Evolutionary conservation across 768 basidiomycete species (phyloP).

Genomic region (Xerocomus spinulosus): DNA sequence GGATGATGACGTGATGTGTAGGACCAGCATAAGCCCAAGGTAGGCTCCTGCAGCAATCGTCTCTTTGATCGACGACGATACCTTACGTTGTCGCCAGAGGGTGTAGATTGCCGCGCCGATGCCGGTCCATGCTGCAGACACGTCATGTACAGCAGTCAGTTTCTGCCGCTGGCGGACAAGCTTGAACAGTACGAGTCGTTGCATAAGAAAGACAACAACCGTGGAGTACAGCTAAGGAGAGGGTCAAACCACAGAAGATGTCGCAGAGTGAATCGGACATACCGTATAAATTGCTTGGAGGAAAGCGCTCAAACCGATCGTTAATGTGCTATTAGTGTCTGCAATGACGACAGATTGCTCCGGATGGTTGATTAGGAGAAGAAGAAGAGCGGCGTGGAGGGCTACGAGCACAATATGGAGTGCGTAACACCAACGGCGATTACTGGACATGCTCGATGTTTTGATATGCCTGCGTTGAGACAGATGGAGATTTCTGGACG

Average conservation of each 20-base stretch:
- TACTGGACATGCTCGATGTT: neutral
- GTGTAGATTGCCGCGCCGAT: too few species aligned
- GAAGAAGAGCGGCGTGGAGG: neutral
- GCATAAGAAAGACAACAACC: neutral
- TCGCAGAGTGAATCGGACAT: neutral
- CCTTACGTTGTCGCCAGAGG: too few species aligned
- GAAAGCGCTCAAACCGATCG: too few species aligned
- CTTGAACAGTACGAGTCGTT: too few species aligned
- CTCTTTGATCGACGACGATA: too few species aligned
- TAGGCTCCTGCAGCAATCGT: too few species aligned
- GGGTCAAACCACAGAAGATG: neutral
- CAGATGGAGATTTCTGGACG: neutral
- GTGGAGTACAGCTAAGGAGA: neutral
- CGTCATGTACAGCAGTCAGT: too few species aligned
- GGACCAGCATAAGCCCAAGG: too few species aligned
- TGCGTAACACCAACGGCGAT: neutral
- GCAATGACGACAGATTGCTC: neutral
- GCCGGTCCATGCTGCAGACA: too few species aligned
- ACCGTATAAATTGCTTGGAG: neutral
- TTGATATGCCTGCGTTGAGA: too few species aligned
- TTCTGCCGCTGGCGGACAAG: too few species aligned
- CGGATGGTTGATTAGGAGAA: neutral
- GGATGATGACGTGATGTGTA: too few species aligned
- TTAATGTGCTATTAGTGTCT: neutral
- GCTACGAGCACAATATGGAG: neutral